Percentiles rank a stretch among this genome's conserved stretches.
Conservation (phyloP, 2,329 filamentous ascomycete genomes). For the Thielaviopsis populi region DNA sequence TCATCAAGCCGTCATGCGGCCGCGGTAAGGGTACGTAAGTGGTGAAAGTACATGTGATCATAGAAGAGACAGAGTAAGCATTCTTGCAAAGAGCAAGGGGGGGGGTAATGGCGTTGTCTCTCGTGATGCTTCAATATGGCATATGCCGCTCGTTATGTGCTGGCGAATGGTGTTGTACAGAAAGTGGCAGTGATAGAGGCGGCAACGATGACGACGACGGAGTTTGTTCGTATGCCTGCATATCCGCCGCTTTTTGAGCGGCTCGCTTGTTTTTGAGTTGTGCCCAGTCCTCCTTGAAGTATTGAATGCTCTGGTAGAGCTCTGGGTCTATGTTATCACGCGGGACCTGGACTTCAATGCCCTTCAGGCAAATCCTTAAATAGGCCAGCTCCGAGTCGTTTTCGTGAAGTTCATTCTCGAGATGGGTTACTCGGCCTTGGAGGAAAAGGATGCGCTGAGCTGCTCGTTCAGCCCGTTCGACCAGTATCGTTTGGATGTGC, state of each 20-base stretch:
- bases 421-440: slow-evolving; percentile 40
- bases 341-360: slow-evolving; percentile 42
- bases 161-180: not conserved
- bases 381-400: slow-evolving; percentile 46
- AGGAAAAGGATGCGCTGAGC: slow-evolving; percentile 44
- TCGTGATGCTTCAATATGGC: not conserved
- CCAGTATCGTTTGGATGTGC: slow-evolving; percentile 47
- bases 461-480: slow-evolving; percentile 41
- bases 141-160: not conserved
- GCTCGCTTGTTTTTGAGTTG: slow-evolving; percentile 32
- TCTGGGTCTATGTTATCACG: slow-evolving; percentile 41
- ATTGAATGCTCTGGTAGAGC: slow-evolving; percentile 41
- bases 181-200: not conserved
- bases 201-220: not conserved
- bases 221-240: not conserved
- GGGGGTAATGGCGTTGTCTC: not conserved
- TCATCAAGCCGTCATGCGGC: not conserved
- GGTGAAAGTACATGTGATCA: not conserved
- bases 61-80: not conserved
- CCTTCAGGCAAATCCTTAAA: slow-evolving; percentile 46
- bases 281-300: slow-evolving; percentile 47
- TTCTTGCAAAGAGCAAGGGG: not conserved
- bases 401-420: slow-evolving; percentile 43
- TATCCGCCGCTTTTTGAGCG: not conserved
- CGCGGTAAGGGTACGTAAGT: not conserved